Base-by-base conservation (phyloP, 495 filamentous ascomycete species). In the Penicillium bovifimosum region DNA sequence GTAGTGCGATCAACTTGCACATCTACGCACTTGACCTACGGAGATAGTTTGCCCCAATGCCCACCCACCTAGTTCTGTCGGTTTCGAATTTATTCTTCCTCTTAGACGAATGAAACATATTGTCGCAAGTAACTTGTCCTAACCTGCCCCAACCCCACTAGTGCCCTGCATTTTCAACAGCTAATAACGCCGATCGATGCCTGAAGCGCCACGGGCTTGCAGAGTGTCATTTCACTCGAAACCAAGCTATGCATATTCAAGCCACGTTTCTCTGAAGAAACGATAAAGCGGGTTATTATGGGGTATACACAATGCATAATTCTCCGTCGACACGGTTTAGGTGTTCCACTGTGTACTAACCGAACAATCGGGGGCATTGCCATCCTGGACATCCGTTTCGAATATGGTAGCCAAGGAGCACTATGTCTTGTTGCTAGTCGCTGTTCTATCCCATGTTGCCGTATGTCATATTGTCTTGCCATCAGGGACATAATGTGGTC, bases 101-200 rank as follows among this genome's bases (percentile, higher is more conserved):
- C 20, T 24, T 24, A 24, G 20, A 24, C 20, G 2, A 24, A 24
- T 24, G 20, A 24, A 24, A 24, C 20, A 24, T 2, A 24, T 24
- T 24, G 4, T 24, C 20, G 20, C 20, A 24, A 24, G 20, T 24
- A 24, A n/a, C n/a, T n/a, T 24, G 20, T 24, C 20, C 11, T 24
- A 16, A 16, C 13, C 40, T n/a, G n/a, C n/a, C 26, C 40, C 9
- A 40, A 6, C 24, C 9, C n/a, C 29, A 6, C 18, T 34, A 24
- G 20, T 24, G 26, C 11, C 45, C 18, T 47, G 45, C 32, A 27
- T 5, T 8, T 8, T 36, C 31, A 36, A 20, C 35, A 29, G 11
- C 7, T 45, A 33, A 13, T 10, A 48, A 41, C 28, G 60, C 47
- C 48, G 60, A 63, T 63, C 60, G 33, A 61, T 63, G 36, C 60